These are phyloP conservation scores for Agrostemma githago DNA, from an alignment of 148 eudicot species.

Conservation along the genomic window DNA sequence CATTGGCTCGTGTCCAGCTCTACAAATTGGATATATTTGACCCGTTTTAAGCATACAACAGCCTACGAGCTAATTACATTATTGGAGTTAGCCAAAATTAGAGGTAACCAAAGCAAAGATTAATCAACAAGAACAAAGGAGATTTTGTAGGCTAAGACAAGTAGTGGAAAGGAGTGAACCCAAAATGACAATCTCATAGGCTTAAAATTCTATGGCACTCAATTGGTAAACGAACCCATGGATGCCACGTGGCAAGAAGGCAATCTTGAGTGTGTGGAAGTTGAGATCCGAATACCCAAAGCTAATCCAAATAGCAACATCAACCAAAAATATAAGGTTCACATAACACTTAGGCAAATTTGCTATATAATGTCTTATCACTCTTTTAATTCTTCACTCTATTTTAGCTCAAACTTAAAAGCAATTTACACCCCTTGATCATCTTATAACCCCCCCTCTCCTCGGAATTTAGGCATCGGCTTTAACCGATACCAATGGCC, in stretches of 20 bases:
- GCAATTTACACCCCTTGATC: not conserved
- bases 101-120: constrained; percentile 1
- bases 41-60: too few species aligned
- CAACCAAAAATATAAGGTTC: constrained; percentile 28
- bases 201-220: not conserved
- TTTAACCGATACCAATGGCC: constrained; percentile 41
- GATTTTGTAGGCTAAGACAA: not conserved
- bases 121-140: too few species aligned
- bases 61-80: too few species aligned
- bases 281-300: constrained; percentile 18
- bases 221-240: constrained; percentile 10
- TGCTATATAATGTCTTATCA: constrained; percentile 21
- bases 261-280: constrained; percentile 84
- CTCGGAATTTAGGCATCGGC: constrained; percentile 19
- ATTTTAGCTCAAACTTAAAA: not conserved
- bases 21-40: too few species aligned
- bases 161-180: constrained; percentile 54
- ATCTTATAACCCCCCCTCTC: not conserved
- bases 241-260: constrained; percentile 53
- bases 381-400: not conserved
- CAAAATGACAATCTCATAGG: constrained; percentile 43
- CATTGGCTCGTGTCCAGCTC: too few species aligned
- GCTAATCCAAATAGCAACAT: constrained; percentile 40
- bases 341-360: constrained; percentile 13
- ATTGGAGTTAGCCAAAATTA: too few species aligned